phyloP scores from a whole-genome alignment of 441 rosid genomes.

The Pelargonium exstipulatum region DNA sequence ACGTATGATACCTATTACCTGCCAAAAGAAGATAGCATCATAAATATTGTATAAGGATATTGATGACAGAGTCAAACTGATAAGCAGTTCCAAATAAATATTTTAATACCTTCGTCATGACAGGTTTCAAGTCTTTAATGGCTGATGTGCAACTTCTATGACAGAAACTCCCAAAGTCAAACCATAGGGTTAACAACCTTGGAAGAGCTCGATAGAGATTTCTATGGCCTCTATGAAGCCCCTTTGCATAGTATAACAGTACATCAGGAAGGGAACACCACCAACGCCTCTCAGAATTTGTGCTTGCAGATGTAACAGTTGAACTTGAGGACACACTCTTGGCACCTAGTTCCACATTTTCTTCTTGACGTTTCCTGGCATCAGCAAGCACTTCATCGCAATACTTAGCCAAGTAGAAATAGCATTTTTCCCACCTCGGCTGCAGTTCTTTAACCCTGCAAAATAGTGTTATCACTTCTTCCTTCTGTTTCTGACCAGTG shows the following conservation, averaged over 20 bases:
- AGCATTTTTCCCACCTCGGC: slow-evolving; percentile 97
- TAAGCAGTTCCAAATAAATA: slow-evolving; percentile 1
- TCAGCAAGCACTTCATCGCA: slow-evolving; percentile 92
- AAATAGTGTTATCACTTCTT: slow-evolving; percentile 90
- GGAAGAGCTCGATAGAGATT: slow-evolving; percentile 99
- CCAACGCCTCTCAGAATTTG: slow-evolving; percentile 61
- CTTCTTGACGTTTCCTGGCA: slow-evolving; percentile 93
- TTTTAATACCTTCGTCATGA: slow-evolving; percentile 64
- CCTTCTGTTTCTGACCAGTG: slow-evolving; percentile 95
- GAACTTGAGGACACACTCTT: slow-evolving; percentile 47
- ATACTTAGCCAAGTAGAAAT: slow-evolving; percentile 90
- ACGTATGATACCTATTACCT: slow-evolving; percentile 83
- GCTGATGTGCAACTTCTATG: slow-evolving; percentile 50
- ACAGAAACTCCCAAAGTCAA: slow-evolving; percentile 87
- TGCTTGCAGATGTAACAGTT: slow-evolving; percentile 35
- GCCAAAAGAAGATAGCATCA: slow-evolving; percentile 30
- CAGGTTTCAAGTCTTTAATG: slow-evolving; percentile 63
- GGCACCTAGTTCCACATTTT: slow-evolving; percentile 50
- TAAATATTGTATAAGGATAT: neutral
- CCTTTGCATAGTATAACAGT: slow-evolving; percentile 84
- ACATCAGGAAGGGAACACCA: slow-evolving; percentile 79
- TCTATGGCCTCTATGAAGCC: slow-evolving; percentile 92
- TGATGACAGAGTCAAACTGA: neutral
- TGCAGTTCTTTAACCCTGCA: slow-evolving; percentile 83
- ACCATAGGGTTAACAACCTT: slow-evolving; percentile 94